phyloP scores from a whole-genome alignment of 768 basidiomycete species.

The Amanita exitialis region DNA sequence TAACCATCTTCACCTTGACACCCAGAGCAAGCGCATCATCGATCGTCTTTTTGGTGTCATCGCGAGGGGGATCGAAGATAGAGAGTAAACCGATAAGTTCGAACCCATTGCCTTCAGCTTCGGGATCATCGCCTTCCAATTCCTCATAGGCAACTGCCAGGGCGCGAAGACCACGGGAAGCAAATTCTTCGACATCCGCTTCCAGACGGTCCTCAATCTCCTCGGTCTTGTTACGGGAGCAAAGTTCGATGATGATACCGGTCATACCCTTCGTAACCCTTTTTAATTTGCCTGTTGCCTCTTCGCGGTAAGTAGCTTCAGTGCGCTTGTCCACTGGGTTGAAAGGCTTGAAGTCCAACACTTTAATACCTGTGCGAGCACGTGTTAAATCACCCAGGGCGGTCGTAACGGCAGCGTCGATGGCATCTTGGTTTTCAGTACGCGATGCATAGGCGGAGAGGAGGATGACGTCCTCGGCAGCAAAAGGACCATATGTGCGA shows the following conservation, averaged over 20 bases:
- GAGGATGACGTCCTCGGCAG: constrained; percentile 84
- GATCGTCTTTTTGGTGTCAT: constrained; percentile 98
- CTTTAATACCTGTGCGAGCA: constrained; percentile 89
- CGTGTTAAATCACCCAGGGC: constrained; percentile 63
- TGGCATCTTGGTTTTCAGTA: constrained; percentile 98
- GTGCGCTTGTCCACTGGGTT: constrained; percentile 99
- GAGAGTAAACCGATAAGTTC: constrained; percentile 95
- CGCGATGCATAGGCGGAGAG: constrained; percentile 94
- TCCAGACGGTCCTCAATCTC: constrained; percentile 88
- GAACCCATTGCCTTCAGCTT: constrained; percentile 92
- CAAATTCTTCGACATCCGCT: constrained; percentile 93
- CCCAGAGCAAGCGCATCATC: constrained; percentile 94
- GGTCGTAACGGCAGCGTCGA: constrained; percentile 78
- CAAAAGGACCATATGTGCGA: constrained; percentile 83
- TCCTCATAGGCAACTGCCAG: constrained; percentile 96
- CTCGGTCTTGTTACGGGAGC: constrained; percentile 94
- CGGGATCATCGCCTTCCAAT: constrained; percentile 69
- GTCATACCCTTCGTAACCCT: constrained; percentile 99
- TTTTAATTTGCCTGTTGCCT: constrained; percentile 91
- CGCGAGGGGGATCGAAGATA: constrained; percentile 97
- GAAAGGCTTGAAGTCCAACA: constrained; percentile 99
- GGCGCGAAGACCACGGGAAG: constrained; percentile 91
- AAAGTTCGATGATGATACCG: constrained; percentile 95
- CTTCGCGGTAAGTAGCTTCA: constrained; percentile 95
- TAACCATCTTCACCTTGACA: constrained; percentile 99